A percentile compares a stretch with the other conserved stretches of the same genome.
Evolutionary conservation across 305 asterid species (phyloP).

Genomic region (Fraxinus nigra): DNA sequence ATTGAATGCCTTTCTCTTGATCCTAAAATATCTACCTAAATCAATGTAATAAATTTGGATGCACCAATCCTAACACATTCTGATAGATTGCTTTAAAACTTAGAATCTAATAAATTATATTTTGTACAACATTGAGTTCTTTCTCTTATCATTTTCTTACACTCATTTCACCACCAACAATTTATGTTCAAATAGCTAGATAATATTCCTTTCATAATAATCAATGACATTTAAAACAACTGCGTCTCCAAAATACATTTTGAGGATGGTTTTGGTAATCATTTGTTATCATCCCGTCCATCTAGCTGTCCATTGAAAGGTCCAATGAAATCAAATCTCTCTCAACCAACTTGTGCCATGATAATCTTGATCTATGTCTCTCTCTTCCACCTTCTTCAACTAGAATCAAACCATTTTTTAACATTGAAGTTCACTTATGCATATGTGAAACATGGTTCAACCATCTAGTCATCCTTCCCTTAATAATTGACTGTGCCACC

Average conservation of each 20-base stretch:
- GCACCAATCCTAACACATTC: not conserved
- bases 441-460: not conserved
- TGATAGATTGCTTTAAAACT: not conserved
- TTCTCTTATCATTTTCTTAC: not conserved
- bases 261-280: not conserved
- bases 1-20: not conserved
- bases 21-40: not conserved
- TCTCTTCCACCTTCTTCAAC: not conserved
- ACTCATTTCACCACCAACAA: not conserved
- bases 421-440: not conserved
- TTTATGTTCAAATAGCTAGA: not conserved
- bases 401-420: not conserved
- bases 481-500: not conserved
- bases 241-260: not conserved
- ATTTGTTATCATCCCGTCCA: not conserved
- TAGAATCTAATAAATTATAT: not conserved
- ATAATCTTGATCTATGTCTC: not conserved
- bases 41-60: not conserved
- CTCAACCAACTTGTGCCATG: not conserved
- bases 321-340: not conserved
- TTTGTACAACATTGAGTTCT: not conserved
- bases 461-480: not conserved
- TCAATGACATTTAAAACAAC: not conserved
- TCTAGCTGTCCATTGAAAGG: not conserved
- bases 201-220: not conserved